phyloP scores from a whole-genome alignment of 192 early-diverging fungal genomes.

The Thamnidium elegans region DNA sequence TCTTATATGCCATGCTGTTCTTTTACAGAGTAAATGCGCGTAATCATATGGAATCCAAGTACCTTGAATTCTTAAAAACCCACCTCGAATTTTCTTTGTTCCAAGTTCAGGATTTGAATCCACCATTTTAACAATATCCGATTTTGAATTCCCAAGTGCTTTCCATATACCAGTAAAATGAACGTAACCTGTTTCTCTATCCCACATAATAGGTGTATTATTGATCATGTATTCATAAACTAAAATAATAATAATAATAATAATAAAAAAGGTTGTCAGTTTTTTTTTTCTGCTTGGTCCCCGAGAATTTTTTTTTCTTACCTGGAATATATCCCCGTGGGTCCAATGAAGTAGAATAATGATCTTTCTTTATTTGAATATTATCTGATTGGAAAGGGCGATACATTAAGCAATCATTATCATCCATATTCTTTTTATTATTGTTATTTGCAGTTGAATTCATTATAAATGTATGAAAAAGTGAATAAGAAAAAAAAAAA shows the following conservation, averaged over 20 bases:
- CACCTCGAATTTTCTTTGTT: constrained; percentile 57
- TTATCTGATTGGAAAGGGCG: constrained; percentile 27
- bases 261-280: neutral
- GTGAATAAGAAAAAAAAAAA: constrained; percentile 11
- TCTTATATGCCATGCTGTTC: constrained; percentile 38
- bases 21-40: constrained; percentile 36
- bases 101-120: constrained; percentile 56
- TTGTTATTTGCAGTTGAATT: neutral
- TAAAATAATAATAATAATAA: constrained; percentile 15
- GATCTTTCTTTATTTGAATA: constrained; percentile 45
- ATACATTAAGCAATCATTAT: constrained; percentile 35
- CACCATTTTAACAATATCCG: constrained; percentile 60
- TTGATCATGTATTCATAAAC: constrained; percentile 60
- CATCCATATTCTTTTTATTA: constrained; percentile 15
- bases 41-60: constrained; percentile 53
- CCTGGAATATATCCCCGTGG: constrained; percentile 60
- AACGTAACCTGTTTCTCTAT: constrained; percentile 58
- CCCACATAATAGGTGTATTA: constrained; percentile 62
- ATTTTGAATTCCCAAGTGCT: constrained; percentile 55
- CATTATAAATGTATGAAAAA: neutral
- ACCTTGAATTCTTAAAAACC: constrained; percentile 59
- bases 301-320: constrained; percentile 26
- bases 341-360: constrained; percentile 61
- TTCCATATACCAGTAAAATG: constrained; percentile 64
- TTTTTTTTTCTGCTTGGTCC: neutral